Evolutionary conservation across 805 yeast species (phyloP), one percentile per base, ranked within the genome.

Genomic region (Debaryomyces tyrocola): DNA sequence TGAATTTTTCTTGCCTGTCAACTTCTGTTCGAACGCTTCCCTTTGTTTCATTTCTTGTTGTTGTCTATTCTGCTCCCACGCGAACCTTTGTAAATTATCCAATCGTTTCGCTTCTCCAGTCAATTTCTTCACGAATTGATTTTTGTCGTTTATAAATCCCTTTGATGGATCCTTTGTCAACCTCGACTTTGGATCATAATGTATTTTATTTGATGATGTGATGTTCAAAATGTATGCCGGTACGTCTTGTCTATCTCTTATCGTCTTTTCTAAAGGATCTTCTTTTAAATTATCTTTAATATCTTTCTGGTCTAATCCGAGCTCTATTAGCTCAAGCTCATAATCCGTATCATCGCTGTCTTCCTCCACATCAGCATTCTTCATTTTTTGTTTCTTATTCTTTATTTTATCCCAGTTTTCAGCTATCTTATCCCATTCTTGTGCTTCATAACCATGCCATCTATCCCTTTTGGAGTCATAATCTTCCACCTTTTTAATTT

Each of bases 381-480:
- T 49, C 18, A 6, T 10, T 12, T 39, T 15, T 18, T 18, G 28
- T 11, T 39, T 39, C 24, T 29, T 43, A 41, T 31, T 53, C 49
- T 67, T 70, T 52, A 70, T 62, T 35, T 51, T 57, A 44, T 73
- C 69, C 79, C 85, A 79, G 39, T 68, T 67, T 43, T 65, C 60
- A 5, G 82, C 54, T 27, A 78, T 76, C 10, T 73, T 66, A 40
- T 74, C 77, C 69, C 86, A 87, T 44, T 85, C 89, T 9, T 72
- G 69, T 1, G 80, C 74, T 39, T 85, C 83, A 59, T 81, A 87
- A 0, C 96, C 96, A 58, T 79, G 85, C 96, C 94, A 88, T 48
- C 89, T 72, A 63, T 88, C 96, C 48, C 90, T 67, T 51, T 84
- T 85, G 9, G 83, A 77, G 56, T 87, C 95, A 76, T 83, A 88